These are phyloP conservation scores for Russula sp. DNA, from an alignment of 768 basidiomycete genomes.

Conservation along the genomic window DNA sequence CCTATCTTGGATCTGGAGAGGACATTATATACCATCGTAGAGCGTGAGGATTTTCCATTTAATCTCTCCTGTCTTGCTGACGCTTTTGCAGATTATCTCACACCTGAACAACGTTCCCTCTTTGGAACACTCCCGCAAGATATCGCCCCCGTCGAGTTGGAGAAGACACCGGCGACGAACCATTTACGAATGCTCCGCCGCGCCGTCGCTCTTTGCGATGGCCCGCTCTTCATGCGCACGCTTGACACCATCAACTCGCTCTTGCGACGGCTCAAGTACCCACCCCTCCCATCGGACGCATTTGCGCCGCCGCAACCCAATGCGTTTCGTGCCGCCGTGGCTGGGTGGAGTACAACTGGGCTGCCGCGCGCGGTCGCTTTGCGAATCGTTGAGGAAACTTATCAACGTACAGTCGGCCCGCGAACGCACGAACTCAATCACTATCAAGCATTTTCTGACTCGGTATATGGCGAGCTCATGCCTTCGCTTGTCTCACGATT, in stretches of 20 bases:
- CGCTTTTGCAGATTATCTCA: slow-evolving; percentile 53
- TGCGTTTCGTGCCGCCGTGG: slow-evolving; percentile 41
- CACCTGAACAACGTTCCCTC: slow-evolving; percentile 52
- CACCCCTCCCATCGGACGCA: slow-evolving; percentile 45
- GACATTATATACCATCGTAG: slow-evolving; percentile 63
- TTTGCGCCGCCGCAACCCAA: slow-evolving; percentile 44
- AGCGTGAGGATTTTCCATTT: slow-evolving; percentile 33
- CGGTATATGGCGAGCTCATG: slow-evolving; percentile 88
- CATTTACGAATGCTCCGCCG: slow-evolving; percentile 59
- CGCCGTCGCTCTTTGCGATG: slow-evolving; percentile 62
- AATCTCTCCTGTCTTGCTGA: neutral
- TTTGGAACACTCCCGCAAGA: slow-evolving; percentile 62
- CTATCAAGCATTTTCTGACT: slow-evolving; percentile 79
- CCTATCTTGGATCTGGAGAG: slow-evolving; percentile 76
- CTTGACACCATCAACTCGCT: slow-evolving; percentile 58
- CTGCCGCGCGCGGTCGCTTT: slow-evolving; percentile 62
- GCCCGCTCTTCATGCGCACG: slow-evolving; percentile 61
- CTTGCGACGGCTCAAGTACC: slow-evolving; percentile 62
- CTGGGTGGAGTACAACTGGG: slow-evolving; percentile 46
- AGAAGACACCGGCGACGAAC: slow-evolving; percentile 14
- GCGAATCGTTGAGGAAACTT: slow-evolving; percentile 84
- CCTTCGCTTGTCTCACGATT: slow-evolving; percentile 61
- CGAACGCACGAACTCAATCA: slow-evolving; percentile 72
- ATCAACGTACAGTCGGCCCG: slow-evolving; percentile 90
- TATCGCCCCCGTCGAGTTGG: slow-evolving; percentile 26